A percentile compares a stretch with the other conserved stretches of the same genome.
Conservation (phyloP, 179 eudicot genomes). For the Beta lomatogona region DNA sequence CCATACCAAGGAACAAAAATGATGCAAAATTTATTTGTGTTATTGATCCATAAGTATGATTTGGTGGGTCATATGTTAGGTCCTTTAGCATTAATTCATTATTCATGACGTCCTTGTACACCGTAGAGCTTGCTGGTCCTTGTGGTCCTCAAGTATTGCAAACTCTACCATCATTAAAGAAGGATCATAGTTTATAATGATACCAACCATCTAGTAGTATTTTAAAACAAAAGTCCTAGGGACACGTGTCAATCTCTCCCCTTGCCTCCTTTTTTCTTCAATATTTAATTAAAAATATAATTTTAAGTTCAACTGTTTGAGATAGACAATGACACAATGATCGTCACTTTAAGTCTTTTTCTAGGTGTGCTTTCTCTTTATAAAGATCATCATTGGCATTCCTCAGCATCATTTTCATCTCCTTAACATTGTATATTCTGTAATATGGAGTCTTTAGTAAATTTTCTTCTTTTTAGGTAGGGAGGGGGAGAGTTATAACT, state of each 20-base stretch:
- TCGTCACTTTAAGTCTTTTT: too few species aligned
- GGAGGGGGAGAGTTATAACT: too few species aligned
- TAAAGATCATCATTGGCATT: too few species aligned
- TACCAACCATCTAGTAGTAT: slow-evolving; percentile 1
- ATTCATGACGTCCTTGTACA: slow-evolving; percentile 8
- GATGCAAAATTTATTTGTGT: neutral
- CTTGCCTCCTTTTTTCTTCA: too few species aligned
- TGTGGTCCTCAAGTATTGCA: slow-evolving; percentile 8
- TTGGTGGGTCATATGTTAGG: slow-evolving; percentile 21
- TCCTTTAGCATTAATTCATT: slow-evolving; percentile 7
- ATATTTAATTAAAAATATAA: too few species aligned
- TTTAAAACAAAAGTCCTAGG: too few species aligned
- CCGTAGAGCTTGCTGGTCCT: slow-evolving; percentile 20
- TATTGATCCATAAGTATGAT: slow-evolving; percentile 12
- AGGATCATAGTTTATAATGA: slow-evolving; percentile 14
- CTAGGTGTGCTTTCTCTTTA: too few species aligned
- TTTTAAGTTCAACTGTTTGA: too few species aligned
- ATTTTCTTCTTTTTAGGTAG: too few species aligned
- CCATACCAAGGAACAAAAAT: neutral
- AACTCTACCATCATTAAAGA: slow-evolving; percentile 9
- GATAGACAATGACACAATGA: too few species aligned
- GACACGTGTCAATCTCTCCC: too few species aligned
- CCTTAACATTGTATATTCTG: neutral
- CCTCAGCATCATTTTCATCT: too few species aligned
- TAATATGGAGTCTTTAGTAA: neutral